These are phyloP conservation scores for Diplodia sapinea DNA, from an alignment of 2,329 filamentous ascomycete genomes.

Conservation along the genomic window DNA sequence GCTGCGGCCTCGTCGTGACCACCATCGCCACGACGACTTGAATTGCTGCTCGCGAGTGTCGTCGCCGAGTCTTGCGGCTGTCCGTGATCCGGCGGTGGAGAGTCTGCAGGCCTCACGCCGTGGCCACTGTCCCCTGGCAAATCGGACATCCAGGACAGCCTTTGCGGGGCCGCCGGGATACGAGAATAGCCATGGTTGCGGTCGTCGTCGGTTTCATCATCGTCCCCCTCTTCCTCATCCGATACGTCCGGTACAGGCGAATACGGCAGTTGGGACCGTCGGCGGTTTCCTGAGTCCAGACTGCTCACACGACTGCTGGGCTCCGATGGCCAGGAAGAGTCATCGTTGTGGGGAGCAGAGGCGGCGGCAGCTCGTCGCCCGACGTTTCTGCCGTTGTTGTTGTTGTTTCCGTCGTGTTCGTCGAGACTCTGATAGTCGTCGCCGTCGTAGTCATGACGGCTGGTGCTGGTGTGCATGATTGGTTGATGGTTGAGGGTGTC, in stretches of 20 bases:
- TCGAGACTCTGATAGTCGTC: background rate
- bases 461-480: background rate
- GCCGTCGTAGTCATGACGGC: background rate
- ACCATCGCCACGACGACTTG: background rate
- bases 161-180: too few relatives aligned
- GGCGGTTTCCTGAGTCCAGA: background rate
- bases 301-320: background rate
- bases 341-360: background rate
- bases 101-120: background rate
- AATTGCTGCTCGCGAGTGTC: background rate
- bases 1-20: too few relatives aligned
- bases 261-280: background rate
- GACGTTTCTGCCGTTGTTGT: background rate
- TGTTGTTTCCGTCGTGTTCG: background rate
- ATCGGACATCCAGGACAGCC: too few relatives aligned
- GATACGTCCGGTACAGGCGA: background rate
- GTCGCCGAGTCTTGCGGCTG: background rate
- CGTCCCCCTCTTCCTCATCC: background rate
- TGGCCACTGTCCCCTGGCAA: too few relatives aligned
- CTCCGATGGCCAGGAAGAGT: background rate
- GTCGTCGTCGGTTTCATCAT: background rate
- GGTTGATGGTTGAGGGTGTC: background rate
- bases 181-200: too few relatives aligned
- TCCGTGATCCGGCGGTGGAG: background rate
- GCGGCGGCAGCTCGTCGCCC: too few relatives aligned